Evolutionary conservation across 306 rosid genomes (phyloP).

Genomic region (Carpinus fangiana): DNA sequence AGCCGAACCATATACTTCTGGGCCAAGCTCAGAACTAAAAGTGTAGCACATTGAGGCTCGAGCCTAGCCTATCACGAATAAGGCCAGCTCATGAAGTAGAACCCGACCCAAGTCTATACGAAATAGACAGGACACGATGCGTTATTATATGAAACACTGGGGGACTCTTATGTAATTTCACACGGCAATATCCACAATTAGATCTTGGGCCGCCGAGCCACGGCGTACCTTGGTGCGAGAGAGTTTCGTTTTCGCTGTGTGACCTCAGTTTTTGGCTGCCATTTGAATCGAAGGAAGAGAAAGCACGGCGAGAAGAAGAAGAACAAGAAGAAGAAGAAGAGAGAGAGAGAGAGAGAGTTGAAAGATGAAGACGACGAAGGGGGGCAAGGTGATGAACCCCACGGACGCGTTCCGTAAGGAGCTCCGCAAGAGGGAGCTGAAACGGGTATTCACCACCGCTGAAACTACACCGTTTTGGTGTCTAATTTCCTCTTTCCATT

Average conservation of each 20-base stretch:
- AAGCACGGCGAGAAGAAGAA: background rate
- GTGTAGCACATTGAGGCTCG: no score
- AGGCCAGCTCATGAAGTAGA: no score
- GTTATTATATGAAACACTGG: no score
- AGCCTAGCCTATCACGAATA: no score
- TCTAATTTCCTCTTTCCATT: background rate
- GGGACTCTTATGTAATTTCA: no score
- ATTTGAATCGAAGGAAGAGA: background rate
- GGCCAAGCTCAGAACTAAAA: no score
- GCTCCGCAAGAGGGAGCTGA: slow-evolving; percentile 93
- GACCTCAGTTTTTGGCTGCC: slow-evolving; percentile 1
- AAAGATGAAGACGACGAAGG: slow-evolving; percentile 90
- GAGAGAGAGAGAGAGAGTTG: slow-evolving; percentile 7
- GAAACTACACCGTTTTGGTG: background rate
- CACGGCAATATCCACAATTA: no score
- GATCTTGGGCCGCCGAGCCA: no score
- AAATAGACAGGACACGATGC: no score
- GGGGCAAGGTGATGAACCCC: slow-evolving; percentile 97
- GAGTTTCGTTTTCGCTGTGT: background rate
- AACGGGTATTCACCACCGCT: slow-evolving; percentile 53
- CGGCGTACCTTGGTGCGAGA: background rate
- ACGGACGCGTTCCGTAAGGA: slow-evolving; percentile 95
- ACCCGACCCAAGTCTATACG: no score
- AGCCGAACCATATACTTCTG: no score
- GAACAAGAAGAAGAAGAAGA: background rate